Evolutionary conservation across 2,329 filamentous ascomycete species (phyloP).

Genomic region (Talaromyces sp.): DNA sequence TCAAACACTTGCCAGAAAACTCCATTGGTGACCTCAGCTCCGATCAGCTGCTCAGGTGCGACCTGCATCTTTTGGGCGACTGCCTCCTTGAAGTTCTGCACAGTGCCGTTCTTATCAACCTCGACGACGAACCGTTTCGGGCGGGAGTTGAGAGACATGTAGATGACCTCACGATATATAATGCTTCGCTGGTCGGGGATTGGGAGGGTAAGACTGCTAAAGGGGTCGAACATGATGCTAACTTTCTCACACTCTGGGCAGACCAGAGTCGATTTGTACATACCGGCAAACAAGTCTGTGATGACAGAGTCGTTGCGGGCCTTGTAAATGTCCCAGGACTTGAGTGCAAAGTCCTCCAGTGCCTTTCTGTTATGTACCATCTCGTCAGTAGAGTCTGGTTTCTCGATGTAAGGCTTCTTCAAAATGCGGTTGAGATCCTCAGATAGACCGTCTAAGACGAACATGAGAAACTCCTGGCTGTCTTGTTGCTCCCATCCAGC

Average conservation of each 20-base stretch:
- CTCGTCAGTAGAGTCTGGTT: slow-evolving; percentile 95
- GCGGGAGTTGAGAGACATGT: slow-evolving; percentile 72
- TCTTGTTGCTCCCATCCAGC: slow-evolving; percentile 96
- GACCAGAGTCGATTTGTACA: slow-evolving; percentile 97
- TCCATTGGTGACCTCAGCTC: slow-evolving; percentile 77
- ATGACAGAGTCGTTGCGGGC: slow-evolving; percentile 93
- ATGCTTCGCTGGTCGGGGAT: slow-evolving; percentile 78
- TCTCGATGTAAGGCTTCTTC: slow-evolving; percentile 96
- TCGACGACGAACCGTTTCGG: slow-evolving; percentile 78
- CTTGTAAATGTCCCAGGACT: slow-evolving; percentile 90
- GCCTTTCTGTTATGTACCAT: slow-evolving; percentile 83
- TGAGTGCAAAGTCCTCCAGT: slow-evolving; percentile 80
- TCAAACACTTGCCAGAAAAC: slow-evolving; percentile 88
- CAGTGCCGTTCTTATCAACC: slow-evolving; percentile 67
- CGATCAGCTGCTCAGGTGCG: slow-evolving; percentile 67
- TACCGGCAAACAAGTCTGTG: slow-evolving; percentile 91
- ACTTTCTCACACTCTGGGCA: slow-evolving; percentile 91
- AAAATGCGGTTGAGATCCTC: slow-evolving; percentile 92
- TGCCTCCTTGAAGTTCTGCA: slow-evolving; percentile 54
- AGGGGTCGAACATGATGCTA: slow-evolving; percentile 98
- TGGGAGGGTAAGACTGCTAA: slow-evolving; percentile 90
- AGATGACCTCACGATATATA: slow-evolving; percentile 75
- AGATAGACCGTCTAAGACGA: slow-evolving; percentile 89
- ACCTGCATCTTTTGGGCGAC: slow-evolving; percentile 57
- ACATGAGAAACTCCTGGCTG: slow-evolving; percentile 94